Percentiles rank a stretch among this genome's conserved stretches.
phyloP scores from a whole-genome alignment of 2,329 filamentous ascomycete species.

The Tricladium varicosporioides region DNA sequence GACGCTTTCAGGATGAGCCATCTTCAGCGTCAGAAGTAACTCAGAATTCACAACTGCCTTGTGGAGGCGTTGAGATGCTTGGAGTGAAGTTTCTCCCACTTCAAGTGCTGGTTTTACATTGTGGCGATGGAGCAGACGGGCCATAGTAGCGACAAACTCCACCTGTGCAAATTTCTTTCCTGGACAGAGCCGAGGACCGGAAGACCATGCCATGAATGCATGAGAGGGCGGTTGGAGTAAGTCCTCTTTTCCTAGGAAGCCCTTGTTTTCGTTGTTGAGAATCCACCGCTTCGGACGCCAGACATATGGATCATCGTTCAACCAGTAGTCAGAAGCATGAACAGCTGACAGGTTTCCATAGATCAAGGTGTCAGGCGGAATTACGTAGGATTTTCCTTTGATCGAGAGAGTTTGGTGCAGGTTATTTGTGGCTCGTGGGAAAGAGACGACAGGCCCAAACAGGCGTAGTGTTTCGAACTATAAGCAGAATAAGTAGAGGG shows the following conservation, averaged over 20 bases:
- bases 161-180: slow-evolving; percentile 17
- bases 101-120: background rate
- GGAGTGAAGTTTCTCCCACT: slow-evolving; percentile 1
- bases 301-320: slow-evolving; percentile 7
- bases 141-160: slow-evolving; percentile 17
- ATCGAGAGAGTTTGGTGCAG: slow-evolving; percentile 11
- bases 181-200: slow-evolving; percentile 13
- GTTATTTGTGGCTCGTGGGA: slow-evolving; percentile 45
- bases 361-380: slow-evolving; percentile 32
- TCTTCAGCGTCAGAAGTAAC: background rate
- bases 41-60: background rate
- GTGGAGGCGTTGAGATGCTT: background rate
- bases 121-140: slow-evolving; percentile 3
- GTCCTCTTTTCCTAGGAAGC: background rate
- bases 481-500: background rate
- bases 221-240: background rate
- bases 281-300: slow-evolving; percentile 13
- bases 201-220: slow-evolving; percentile 9
- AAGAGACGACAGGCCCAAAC: slow-evolving; percentile 50
- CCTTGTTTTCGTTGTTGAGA: background rate
- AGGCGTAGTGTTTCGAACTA: slow-evolving; percentile 49
- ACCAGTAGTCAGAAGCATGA: slow-evolving; percentile 13
- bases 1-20: background rate
- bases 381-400: slow-evolving; percentile 2
- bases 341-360: slow-evolving; percentile 32